A percentile compares a stretch with the other conserved stretches of the same genome.
Evolutionary conservation across 306 rosid species (phyloP).

Genomic region (Cucurbita pepo): DNA sequence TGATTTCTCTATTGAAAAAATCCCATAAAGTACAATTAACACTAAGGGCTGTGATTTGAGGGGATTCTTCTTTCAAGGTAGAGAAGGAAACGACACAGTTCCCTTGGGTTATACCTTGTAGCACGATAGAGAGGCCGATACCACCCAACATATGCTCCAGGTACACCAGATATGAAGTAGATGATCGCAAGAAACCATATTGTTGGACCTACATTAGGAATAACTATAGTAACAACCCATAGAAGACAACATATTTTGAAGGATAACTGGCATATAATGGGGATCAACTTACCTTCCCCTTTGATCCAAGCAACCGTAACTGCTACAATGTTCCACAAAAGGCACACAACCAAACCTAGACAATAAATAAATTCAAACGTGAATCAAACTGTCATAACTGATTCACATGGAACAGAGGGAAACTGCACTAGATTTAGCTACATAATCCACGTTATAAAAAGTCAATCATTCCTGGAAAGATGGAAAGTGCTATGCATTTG

Average conservation of each 20-base stretch:
- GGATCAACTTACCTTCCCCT: constrained; percentile 57
- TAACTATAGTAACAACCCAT: constrained; percentile 9
- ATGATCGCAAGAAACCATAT: constrained; percentile 78
- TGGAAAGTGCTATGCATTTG: neutral
- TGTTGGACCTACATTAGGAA: constrained; percentile 44
- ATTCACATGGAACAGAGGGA: neutral
- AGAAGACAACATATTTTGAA: constrained; percentile 2
- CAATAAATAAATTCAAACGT: constrained; percentile 8
- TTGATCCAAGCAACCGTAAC: constrained; percentile 65
- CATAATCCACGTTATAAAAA: neutral
- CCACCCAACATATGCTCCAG: constrained; percentile 75
- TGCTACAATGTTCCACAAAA: constrained; percentile 72
- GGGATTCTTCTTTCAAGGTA: neutral
- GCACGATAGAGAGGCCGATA: constrained; percentile 98
- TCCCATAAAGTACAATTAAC: neutral
- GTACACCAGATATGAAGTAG: constrained; percentile 58
- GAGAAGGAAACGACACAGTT: neutral
- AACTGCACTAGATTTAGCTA: neutral
- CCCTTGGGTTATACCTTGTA: constrained; percentile 38
- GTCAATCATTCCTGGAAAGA: neutral
- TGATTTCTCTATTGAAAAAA: neutral
- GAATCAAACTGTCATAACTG: neutral
- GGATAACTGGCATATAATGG: neutral
- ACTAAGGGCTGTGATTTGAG: neutral
- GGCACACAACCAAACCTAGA: constrained; percentile 62